Percentiles rank a stretch among this genome's conserved stretches.
Evolutionary conservation across 495 filamentous ascomycete genomes (phyloP).

Genomic region (Aspergillus incahuasiensis): DNA sequence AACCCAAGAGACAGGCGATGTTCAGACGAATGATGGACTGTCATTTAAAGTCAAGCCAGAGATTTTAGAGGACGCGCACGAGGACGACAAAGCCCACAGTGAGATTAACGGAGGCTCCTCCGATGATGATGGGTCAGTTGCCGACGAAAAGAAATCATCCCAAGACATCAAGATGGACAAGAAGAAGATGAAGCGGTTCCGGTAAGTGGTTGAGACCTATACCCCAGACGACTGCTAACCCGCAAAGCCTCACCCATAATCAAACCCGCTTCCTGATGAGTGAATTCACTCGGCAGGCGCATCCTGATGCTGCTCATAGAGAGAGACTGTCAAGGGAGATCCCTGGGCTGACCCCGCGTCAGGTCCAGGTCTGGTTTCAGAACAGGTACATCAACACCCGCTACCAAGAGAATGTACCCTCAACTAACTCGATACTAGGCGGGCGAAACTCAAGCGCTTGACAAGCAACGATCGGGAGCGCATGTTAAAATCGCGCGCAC

Average conservation of each 20-base stretch:
- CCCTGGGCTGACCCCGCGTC: conserved; percentile 84
- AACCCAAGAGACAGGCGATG: conserved; percentile 15
- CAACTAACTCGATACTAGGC: conserved; percentile 43
- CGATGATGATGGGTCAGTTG: conserved; percentile 32
- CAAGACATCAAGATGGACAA: conserved; percentile 53
- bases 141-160: conserved; percentile 25
- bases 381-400: conserved; percentile 64
- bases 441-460: conserved; percentile 92
- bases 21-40: conserved; percentile 16
- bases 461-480: conserved; percentile 90
- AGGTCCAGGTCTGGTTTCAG: conserved; percentile 99
- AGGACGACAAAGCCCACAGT: conserved; percentile 13
- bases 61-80: conserved; percentile 16
- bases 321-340: conserved; percentile 89
- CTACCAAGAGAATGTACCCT: neutral
- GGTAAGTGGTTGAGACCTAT: conserved; percentile 48
- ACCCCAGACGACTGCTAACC: neutral
- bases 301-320: conserved; percentile 90
- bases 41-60: conserved; percentile 18
- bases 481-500: conserved; percentile 87
- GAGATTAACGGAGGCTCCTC: conserved; percentile 30
- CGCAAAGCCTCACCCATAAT: conserved; percentile 80
- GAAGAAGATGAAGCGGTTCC: conserved; percentile 93
- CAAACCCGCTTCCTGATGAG: conserved; percentile 97
- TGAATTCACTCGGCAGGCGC: conserved; percentile 91